Evolutionary conservation across 352 stramenopile species (phyloP).

Genomic region (Globisporangium middletonii): DNA sequence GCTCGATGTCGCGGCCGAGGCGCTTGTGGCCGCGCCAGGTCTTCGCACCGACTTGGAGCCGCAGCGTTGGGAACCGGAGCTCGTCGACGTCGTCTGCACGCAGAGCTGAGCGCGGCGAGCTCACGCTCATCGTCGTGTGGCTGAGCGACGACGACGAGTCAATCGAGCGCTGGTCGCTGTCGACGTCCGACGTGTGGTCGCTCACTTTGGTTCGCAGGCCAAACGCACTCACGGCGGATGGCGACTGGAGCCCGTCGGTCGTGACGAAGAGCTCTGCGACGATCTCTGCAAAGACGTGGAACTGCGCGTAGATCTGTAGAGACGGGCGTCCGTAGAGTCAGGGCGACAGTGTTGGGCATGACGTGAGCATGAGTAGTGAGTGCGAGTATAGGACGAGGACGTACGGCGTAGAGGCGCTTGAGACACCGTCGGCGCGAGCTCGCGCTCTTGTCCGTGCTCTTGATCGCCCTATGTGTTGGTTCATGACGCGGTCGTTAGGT

Average conservation of each 20-base stretch:
- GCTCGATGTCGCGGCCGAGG: conserved; percentile 39
- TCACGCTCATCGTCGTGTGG: too few relatives aligned
- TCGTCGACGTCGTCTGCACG: conserved; percentile 36
- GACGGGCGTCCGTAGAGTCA: too few relatives aligned
- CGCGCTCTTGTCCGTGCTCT: conserved; percentile 32
- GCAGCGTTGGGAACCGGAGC: conserved; percentile 46
- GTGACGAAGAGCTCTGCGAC: conserved; percentile 63
- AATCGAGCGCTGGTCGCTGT: conserved; percentile 17
- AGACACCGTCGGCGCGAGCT: conserved; percentile 37
- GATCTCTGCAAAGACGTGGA: conserved; percentile 63
- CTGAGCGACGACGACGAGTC: conserved; percentile 19
- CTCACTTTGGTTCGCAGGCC: conserved; percentile 7
- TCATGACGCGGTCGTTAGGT: neutral
- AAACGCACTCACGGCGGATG: neutral
- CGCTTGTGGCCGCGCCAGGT: conserved; percentile 67
- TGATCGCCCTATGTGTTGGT: conserved; percentile 18
- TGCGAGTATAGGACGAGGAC: neutral
- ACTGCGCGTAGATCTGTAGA: conserved; percentile 69
- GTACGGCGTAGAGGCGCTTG: conserved; percentile 54
- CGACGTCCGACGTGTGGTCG: conserved; percentile 20
- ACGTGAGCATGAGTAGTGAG: neutral
- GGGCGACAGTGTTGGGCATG: neutral
- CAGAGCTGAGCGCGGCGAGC: neutral
- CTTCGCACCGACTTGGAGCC: conserved; percentile 60
- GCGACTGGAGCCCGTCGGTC: conserved; percentile 29